Evolutionary conservation across 345 rosid species (phyloP), one percentile per base, ranked within the genome.

Genomic region (Viola odorata): DNA sequence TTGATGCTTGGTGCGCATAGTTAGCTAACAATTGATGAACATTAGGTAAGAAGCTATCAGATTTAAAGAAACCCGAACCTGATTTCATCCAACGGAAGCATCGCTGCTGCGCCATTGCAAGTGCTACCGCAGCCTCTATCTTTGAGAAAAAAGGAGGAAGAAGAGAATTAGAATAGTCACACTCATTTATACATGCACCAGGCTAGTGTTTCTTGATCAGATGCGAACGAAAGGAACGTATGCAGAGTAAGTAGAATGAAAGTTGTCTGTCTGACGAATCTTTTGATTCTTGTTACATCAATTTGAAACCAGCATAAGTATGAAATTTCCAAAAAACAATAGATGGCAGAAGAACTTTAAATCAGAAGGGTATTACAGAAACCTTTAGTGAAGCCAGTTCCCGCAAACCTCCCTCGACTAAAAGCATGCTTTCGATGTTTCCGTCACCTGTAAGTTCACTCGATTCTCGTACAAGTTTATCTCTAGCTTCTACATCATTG

Each of bases 361-460:
- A 23, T 23, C 32, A 23, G 32, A 23, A 67, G 57, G 63, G 68
- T 65, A 59, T 40, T 45, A 52, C 17, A 64, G 58, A 67, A 47
- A 88, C 98, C 98, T 89, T 91, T 10, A 91, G 64, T 50, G 85
- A 72, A 73, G 88, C 89, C 66, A 85, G 70, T 83, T 92, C 96
- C 41, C 83, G 77, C 75, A 92, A 70, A 75, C 98, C 96, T 78
- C 78, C 85, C 86, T 92, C 98, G 1, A 81, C 96, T 64, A 77
- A 56, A 65, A 92, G 74, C 94, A 89, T 80, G 84, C 86, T 87
- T 67, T 92, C 98, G 0, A 89, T 52, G 64, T 68, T 84, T 58
- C 91, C 79, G 41, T 82, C 98, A 53, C 82, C 87, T 14, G 85
- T 78, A 60, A 62, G 69, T 56, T 78, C 86, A 57, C 60, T 75